These are phyloP conservation scores for Epichloe hybrida DNA, from an alignment of 2,329 filamentous ascomycete genomes.

Conservation along the genomic window DNA sequence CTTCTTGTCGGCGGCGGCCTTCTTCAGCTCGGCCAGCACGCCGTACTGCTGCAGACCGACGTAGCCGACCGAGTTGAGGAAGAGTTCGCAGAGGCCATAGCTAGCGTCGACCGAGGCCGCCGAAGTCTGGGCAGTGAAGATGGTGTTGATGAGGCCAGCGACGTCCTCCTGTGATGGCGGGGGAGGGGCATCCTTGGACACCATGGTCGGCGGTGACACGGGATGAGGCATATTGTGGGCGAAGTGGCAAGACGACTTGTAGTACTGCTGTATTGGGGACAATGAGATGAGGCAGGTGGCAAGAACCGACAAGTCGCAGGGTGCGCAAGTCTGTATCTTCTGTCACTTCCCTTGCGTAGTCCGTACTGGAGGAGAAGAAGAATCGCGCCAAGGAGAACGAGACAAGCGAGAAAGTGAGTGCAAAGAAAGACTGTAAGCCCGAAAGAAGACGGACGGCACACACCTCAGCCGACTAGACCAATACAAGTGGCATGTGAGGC, in stretches of 20 bases:
- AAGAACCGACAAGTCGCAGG: too few species aligned
- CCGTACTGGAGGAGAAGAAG: too few species aligned
- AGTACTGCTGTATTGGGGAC: neutral
- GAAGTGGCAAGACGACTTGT: neutral
- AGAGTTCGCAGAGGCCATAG: slow-evolving; percentile 46
- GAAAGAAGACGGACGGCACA: neutral
- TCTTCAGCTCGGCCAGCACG: slow-evolving; percentile 41
- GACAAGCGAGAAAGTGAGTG: neutral
- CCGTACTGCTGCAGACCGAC: slow-evolving; percentile 39
- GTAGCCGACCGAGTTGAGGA: slow-evolving; percentile 41
- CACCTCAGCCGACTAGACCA: neutral
- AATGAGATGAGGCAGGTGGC: neutral
- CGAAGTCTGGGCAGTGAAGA: slow-evolving; percentile 58
- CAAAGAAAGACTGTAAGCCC: neutral
- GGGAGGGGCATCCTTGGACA: slow-evolving; percentile 34
- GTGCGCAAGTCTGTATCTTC: too few species aligned
- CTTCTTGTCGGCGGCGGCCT: slow-evolving; percentile 90
- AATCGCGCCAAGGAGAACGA: too few species aligned
- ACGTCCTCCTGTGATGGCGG: slow-evolving; percentile 55
- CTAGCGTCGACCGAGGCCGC: slow-evolving; percentile 52
- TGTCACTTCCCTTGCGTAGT: too few species aligned
- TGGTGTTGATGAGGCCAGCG: slow-evolving; percentile 46
- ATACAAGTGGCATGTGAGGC: neutral
- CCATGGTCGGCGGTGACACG: slow-evolving; percentile 34
- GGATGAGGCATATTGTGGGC: slow-evolving; percentile 35